Conservation (phyloP, 345 rosid species). For the Citrus cavaleriei region DNA sequence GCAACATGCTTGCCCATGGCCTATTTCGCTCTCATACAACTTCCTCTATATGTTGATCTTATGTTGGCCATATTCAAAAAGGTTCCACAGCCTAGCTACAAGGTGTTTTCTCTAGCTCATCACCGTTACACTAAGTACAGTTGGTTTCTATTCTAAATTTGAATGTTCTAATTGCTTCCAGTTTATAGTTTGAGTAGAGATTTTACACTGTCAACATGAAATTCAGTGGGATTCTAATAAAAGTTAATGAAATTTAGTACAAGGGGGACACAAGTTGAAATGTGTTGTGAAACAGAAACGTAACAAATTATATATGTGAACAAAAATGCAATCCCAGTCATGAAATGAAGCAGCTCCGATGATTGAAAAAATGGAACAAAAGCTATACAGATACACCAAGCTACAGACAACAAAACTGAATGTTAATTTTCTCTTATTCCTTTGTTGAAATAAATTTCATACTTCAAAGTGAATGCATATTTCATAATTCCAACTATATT, state of each 20-base stretch:
- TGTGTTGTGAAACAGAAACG: too few species aligned
- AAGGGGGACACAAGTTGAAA: too few species aligned
- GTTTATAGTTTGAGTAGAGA: background rate
- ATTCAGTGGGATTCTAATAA: too few species aligned
- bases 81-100: background rate
- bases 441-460: background rate
- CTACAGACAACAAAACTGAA: background rate
- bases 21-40: background rate
- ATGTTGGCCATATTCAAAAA: background rate
- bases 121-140: background rate
- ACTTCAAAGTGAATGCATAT: background rate
- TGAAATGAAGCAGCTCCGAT: background rate
- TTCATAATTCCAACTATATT: background rate
- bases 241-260: too few species aligned
- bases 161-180: background rate
- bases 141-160: too few species aligned
- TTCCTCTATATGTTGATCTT: constrained; percentile 8
- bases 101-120: background rate
- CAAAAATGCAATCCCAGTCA: background rate
- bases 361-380: background rate
- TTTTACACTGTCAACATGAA: too few species aligned
- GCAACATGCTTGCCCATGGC: constrained; percentile 13
- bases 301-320: background rate
- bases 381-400: background rate
- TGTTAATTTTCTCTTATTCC: background rate